Evolutionary conservation across 2,329 filamentous ascomycete species (phyloP).

Genomic region (Epicoccum nigrum): DNA sequence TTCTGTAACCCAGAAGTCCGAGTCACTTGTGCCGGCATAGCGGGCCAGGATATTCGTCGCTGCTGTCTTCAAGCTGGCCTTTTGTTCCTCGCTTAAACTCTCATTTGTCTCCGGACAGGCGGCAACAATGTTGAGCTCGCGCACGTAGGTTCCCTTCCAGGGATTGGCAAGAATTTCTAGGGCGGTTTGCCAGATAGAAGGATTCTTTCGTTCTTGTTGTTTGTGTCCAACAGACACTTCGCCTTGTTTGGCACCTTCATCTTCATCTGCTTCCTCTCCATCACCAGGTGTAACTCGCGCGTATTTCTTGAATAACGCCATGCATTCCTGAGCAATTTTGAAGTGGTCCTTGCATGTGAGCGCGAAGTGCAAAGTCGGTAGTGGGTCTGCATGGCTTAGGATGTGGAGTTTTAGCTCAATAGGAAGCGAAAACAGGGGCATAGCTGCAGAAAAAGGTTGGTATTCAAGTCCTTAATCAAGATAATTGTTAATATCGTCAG

Average conservation of each 20-base stretch:
- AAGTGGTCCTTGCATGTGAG: conserved; percentile 18
- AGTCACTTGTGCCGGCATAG: neutral
- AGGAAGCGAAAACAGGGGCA: neutral
- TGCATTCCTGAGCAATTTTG: conserved; percentile 2
- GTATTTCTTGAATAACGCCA: neutral
- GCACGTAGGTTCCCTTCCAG: neutral
- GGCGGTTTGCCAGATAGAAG: neutral
- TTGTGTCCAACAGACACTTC: no score
- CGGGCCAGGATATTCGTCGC: neutral
- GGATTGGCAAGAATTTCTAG: neutral
- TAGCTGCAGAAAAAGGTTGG: no score
- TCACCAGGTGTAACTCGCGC: neutral
- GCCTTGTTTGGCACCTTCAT: no score
- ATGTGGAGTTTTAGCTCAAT: neutral
- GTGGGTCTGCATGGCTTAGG: conserved; percentile 14
- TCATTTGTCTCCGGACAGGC: neutral
- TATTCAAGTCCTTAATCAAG: no score
- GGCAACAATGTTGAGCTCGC: neutral
- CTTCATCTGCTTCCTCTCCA: neutral
- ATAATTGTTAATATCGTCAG: no score
- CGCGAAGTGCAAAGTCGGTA: conserved; percentile 20
- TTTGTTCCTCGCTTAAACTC: neutral
- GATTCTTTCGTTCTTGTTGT: no score
- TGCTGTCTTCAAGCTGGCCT: neutral
- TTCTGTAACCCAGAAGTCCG: no score